Base-by-base conservation (phyloP, 768 basidiomycete species). In the Termitomyces sp. region DNA sequence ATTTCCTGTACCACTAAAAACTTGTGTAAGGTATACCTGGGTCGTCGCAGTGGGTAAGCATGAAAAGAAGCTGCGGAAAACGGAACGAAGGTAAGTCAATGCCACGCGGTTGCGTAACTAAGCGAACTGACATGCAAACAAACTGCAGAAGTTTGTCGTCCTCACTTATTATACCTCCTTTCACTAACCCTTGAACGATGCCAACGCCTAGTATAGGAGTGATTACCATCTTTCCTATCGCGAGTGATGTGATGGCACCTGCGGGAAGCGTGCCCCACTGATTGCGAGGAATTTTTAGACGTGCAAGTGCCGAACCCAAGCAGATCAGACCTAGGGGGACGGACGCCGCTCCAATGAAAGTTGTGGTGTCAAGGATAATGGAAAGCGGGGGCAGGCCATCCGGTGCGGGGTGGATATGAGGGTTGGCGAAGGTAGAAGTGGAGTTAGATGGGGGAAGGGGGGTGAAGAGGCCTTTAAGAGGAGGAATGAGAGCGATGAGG, bases 11-110 rank as follows among this genome's bases (percentile, higher is more conserved):
- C 81, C 84, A 47, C 84, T 86, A 63, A 85, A 82, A 9, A 85
- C 79, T 63, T 88, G 85, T 1, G 85, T 87, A 38, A 88, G 69
- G 56, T 78, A 79, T 0, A 87, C 85, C 72, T 86, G 84, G 5
- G 77, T 77, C 8, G 84, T 84, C 0, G 83, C 82, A 0, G 84
- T 82, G 0, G 86, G 86, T 13, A 85, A 71, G 60, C 83, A 84
- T 3, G 84, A 81, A 54, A 82, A 70, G 63, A 86, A 82, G 58
- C 83, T 85, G 58, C 32, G 46, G 20, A 44, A 56, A 28, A 3
- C 5, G 1, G 16, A 46, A 14, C 6, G n/a, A 13, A n/a, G n/a
- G n/a, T n/a, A n/a, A n/a, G 5, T 49, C n/a, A 32, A 7, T 18
- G 16, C n/a, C 20, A 40, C 8, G 11, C 26, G n/a, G 20, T 14